Percentiles rank a stretch among this genome's conserved stretches.
Evolutionary conservation across 2,329 filamentous ascomycete genomes (phyloP).

Genomic region (Elsinoe australis): DNA sequence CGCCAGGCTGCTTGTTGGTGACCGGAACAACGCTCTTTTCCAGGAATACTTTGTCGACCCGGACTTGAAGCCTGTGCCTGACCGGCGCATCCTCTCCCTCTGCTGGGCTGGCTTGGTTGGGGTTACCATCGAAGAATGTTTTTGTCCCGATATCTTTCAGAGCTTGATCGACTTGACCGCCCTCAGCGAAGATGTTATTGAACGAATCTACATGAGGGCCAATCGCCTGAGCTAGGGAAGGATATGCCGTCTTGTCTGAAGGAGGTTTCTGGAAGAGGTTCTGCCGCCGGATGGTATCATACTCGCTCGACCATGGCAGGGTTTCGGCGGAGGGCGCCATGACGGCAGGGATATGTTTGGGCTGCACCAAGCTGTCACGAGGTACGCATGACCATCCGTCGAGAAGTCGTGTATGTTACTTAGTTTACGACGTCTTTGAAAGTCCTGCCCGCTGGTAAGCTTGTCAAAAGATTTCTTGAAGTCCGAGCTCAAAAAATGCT

Average conservation of each 20-base stretch:
- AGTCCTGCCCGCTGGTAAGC: too few relatives aligned
- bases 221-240: slow-evolving; percentile 75
- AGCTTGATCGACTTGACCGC: slow-evolving; percentile 66
- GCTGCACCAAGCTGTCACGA: neutral
- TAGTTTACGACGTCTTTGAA: neutral
- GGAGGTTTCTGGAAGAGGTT: slow-evolving; percentile 84
- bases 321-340: slow-evolving; percentile 44
- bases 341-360: slow-evolving; percentile 8
- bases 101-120: slow-evolving; percentile 29
- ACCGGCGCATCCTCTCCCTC: slow-evolving; percentile 47
- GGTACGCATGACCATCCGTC: neutral
- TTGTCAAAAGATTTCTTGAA: slow-evolving; percentile 5
- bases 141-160: slow-evolving; percentile 86
- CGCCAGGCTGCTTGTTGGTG: slow-evolving; percentile 74
- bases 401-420: neutral
- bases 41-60: slow-evolving; percentile 72
- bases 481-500: slow-evolving; percentile 14
- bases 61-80: slow-evolving; percentile 65
- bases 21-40: slow-evolving; percentile 73
- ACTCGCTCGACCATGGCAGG: slow-evolving; percentile 74
- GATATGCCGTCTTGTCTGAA: slow-evolving; percentile 79
- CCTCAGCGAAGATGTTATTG: slow-evolving; percentile 73
- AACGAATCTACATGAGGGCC: slow-evolving; percentile 92
- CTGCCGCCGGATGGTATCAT: slow-evolving; percentile 77
- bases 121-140: slow-evolving; percentile 73